Conservation (phyloP, 2,329 filamentous ascomycete genomes). For the Aspergillus sp. region DNA sequence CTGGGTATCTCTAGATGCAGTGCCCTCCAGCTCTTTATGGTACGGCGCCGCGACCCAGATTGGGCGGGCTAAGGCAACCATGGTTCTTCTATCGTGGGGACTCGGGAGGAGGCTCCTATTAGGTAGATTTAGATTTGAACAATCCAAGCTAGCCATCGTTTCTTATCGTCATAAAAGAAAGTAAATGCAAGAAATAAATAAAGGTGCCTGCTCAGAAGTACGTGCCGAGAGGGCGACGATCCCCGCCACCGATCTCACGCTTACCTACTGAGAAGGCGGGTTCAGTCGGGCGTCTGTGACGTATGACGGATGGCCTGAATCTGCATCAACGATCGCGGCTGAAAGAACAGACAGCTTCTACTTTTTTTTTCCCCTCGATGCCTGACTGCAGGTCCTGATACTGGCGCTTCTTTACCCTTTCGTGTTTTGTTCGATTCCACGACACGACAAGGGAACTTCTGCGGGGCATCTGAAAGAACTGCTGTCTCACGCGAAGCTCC, state of each 20-base stretch:
- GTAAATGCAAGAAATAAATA: neutral
- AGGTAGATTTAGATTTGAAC: neutral
- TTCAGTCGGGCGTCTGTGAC: conserved; percentile 8
- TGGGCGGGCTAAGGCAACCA: neutral
- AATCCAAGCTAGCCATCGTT: neutral
- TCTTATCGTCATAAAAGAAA: neutral
- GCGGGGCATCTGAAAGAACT: neutral
- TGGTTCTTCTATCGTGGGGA: neutral
- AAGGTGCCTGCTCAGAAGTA: neutral
- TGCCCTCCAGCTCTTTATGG: neutral
- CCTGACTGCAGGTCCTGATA: conserved; percentile 2
- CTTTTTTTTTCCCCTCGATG: neutral
- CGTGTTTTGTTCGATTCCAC: neutral
- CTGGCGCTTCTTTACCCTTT: neutral
- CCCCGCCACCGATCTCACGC: conserved; percentile 1
- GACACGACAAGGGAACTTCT: neutral
- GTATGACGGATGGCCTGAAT: conserved; percentile 1
- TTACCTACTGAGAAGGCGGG: neutral
- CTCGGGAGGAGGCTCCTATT: neutral
- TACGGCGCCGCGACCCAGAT: neutral
- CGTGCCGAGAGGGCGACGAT: neutral
- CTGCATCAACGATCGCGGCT: conserved; percentile 9
- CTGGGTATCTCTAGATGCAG: conserved; percentile 11
- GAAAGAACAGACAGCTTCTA: conserved; percentile 5
- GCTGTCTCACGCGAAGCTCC: neutral